A percentile compares a stretch with the other conserved stretches of the same genome.
Evolutionary conservation across 1,139 yeast genomes (phyloP).

Genomic region (Blastobotrys serpentis): DNA sequence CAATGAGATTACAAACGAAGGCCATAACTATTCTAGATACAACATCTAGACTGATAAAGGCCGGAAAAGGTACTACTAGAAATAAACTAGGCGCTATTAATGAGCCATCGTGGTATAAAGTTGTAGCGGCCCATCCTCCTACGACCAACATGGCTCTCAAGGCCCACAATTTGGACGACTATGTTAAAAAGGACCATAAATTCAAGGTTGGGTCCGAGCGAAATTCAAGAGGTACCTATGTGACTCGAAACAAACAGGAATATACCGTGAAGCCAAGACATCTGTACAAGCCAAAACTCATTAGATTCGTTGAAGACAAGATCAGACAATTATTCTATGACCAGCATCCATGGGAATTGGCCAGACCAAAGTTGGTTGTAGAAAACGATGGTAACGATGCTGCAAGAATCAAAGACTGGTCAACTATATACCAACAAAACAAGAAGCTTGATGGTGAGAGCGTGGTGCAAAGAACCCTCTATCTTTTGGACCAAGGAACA

Average conservation of each 20-base stretch:
- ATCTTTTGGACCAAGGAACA: constrained; percentile 51
- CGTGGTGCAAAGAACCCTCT: constrained; percentile 88
- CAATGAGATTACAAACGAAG: constrained; percentile 65
- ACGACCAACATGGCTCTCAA: constrained; percentile 53
- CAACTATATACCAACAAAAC: constrained; percentile 64
- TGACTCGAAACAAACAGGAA: constrained; percentile 48
- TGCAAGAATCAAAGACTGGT: constrained; percentile 62
- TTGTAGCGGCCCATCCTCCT: constrained; percentile 80
- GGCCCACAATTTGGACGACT: constrained; percentile 45
- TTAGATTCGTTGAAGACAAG: constrained; percentile 76
- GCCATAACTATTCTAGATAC: constrained; percentile 74
- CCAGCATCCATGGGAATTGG: constrained; percentile 98
- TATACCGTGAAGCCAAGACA: constrained; percentile 37
- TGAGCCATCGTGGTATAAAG: constrained; percentile 87
- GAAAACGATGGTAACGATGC: constrained; percentile 68
- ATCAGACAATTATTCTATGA: constrained; percentile 77
- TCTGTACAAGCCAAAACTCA: constrained; percentile 57
- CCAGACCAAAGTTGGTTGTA: constrained; percentile 83
- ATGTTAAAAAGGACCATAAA: constrained; percentile 28
- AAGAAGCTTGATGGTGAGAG: constrained; percentile 88
- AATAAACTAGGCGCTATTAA: constrained; percentile 46
- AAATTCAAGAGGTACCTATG: constrained; percentile 39
- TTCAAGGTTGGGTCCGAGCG: constrained; percentile 20
- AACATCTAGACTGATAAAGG: constrained; percentile 30
- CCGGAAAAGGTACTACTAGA: constrained; percentile 21